These are phyloP conservation scores for Rhizodiscina lignyota DNA, from an alignment of 495 filamentous ascomycete species.

Conservation along the genomic window DNA sequence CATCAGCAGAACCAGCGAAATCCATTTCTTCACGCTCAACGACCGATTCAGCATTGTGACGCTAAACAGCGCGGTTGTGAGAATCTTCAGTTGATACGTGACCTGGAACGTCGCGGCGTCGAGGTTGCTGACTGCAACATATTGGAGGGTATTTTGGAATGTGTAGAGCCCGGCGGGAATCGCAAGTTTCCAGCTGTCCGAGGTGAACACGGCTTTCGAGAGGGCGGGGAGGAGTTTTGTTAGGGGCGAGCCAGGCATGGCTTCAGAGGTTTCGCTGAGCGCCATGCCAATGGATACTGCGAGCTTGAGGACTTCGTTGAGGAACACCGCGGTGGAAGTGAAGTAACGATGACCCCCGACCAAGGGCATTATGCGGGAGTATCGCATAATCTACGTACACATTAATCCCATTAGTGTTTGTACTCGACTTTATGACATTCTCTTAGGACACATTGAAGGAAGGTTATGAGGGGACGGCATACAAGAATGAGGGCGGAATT, in stretches of 20 bases:
- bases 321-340: constrained; percentile 83
- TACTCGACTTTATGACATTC: no score
- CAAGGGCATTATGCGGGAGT: constrained; percentile 79
- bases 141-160: constrained; percentile 79
- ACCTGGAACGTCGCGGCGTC: constrained; percentile 86
- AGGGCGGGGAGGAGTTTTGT: constrained; percentile 67
- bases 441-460: no score
- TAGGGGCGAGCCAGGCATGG: constrained; percentile 56
- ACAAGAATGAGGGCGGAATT: constrained; percentile 65
- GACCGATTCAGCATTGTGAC: constrained; percentile 55
- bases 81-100: constrained; percentile 82
- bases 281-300: constrained; percentile 71
- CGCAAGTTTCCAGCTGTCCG: constrained; percentile 93
- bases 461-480: no score
- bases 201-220: constrained; percentile 63
- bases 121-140: constrained; percentile 79
- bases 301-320: constrained; percentile 87
- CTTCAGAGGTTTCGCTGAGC: constrained; percentile 68
- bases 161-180: constrained; percentile 84
- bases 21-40: constrained; percentile 57
- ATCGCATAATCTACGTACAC: constrained; percentile 71
- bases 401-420: no score
- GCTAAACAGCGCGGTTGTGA: constrained; percentile 81
- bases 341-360: constrained; percentile 73
- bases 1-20: constrained; percentile 61